These are phyloP conservation scores for Chaetoscypha palmicola DNA, from an alignment of 2,329 filamentous ascomycete species.

Conservation along the genomic window DNA sequence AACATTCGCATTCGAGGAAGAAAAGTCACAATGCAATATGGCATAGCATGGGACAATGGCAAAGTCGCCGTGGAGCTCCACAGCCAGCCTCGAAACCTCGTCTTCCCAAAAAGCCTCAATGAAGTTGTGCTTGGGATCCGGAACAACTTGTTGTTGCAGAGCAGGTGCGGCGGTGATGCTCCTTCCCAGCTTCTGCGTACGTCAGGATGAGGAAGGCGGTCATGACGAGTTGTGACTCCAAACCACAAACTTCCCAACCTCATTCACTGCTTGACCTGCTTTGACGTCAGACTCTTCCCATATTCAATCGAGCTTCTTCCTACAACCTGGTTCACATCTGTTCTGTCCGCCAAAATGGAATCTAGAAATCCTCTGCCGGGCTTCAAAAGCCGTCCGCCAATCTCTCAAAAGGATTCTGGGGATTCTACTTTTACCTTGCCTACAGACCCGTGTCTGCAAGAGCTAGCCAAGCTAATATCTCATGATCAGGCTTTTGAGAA, in stretches of 20 bases:
- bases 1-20: background rate
- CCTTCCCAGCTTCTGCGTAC: background rate
- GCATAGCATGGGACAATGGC: background rate
- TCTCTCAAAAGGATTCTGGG: background rate
- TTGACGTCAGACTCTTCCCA: too few species aligned
- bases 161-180: too few species aligned
- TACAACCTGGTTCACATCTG: too few species aligned
- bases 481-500: constrained; percentile 88
- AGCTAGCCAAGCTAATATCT: constrained; percentile 31
- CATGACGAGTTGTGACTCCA: background rate
- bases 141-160: too few species aligned
- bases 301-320: too few species aligned
- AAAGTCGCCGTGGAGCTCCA: too few species aligned
- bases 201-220: background rate
- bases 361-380: background rate
- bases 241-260: too few species aligned
- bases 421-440: background rate
- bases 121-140: too few species aligned
- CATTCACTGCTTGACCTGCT: too few species aligned
- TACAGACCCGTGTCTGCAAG: constrained; percentile 13
- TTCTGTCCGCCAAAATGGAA: background rate
- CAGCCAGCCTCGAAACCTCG: too few species aligned
- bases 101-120: too few species aligned
- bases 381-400: background rate
- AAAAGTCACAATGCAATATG: background rate